Evolutionary conservation across 2,329 filamentous ascomycete genomes (phyloP).

Genomic region (Neonectria coccinea): DNA sequence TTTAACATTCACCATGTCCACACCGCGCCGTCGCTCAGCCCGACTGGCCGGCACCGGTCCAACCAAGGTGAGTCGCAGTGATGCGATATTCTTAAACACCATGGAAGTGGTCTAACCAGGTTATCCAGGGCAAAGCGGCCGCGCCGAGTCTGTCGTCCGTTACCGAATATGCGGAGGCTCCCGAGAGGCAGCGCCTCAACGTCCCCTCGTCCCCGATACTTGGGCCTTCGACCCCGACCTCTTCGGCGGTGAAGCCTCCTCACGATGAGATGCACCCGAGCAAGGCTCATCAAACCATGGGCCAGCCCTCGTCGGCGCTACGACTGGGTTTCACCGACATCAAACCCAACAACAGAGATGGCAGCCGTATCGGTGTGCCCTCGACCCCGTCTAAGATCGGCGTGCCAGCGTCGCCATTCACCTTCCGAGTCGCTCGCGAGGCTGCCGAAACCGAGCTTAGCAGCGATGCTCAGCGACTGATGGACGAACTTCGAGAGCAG

Average conservation of each 20-base stretch:
- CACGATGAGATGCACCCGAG: slow-evolving; percentile 92
- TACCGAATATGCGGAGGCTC: slow-evolving; percentile 57
- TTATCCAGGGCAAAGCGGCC: slow-evolving; percentile 46
- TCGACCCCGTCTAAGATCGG: slow-evolving; percentile 73
- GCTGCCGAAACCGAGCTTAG: slow-evolving; percentile 65
- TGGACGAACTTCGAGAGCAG: slow-evolving; percentile 78
- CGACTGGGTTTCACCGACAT: slow-evolving; percentile 86
- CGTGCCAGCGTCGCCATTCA: slow-evolving; percentile 70
- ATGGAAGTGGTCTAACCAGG: slow-evolving; percentile 29
- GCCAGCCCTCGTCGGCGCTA: slow-evolving; percentile 81
- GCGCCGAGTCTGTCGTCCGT: slow-evolving; percentile 56
- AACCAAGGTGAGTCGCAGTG: slow-evolving; percentile 50
- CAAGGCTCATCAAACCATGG: slow-evolving; percentile 80
- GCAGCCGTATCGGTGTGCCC: slow-evolving; percentile 57
- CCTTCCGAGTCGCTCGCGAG: slow-evolving; percentile 75
- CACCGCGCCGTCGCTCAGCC: slow-evolving; percentile 59
- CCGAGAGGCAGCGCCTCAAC: slow-evolving; percentile 47
- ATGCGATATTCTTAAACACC: slow-evolving; percentile 27
- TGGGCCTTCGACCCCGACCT: slow-evolving; percentile 69
- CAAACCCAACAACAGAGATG: slow-evolving; percentile 64
- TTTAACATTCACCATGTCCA: slow-evolving; percentile 51
- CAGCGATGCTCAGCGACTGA: slow-evolving; percentile 69
- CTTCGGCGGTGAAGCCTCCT: slow-evolving; percentile 75
- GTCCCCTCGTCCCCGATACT: slow-evolving; percentile 52
- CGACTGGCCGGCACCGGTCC: slow-evolving; percentile 53